These are phyloP conservation scores for Diaporthe nobilis DNA, from an alignment of 2,329 filamentous ascomycete genomes.

Conservation along the genomic window DNA sequence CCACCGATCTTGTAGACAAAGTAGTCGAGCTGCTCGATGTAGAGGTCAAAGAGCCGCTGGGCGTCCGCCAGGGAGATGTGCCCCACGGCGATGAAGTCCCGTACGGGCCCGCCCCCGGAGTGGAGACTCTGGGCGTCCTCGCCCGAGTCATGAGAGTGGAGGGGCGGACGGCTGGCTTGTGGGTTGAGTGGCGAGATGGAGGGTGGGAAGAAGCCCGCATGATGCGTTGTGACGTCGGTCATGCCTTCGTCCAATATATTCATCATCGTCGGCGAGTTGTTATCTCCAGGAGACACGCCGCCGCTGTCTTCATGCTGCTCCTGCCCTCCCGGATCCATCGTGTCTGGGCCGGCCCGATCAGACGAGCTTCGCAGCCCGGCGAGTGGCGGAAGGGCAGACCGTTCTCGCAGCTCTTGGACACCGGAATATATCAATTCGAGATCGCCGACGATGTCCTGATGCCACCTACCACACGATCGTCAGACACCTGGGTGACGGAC, in stretches of 20 bases:
- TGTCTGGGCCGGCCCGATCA: constrained; percentile 30
- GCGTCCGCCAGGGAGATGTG: constrained; percentile 62
- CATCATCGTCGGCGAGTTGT: constrained; percentile 46
- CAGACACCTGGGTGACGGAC: background rate
- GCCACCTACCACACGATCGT: constrained; percentile 16
- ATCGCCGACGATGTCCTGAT: constrained; percentile 38
- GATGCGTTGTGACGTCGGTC: constrained; percentile 55
- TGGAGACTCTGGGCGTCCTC: constrained; percentile 27
- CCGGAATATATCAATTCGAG: constrained; percentile 44
- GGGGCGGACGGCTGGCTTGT: constrained; percentile 31
- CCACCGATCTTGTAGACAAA: constrained; percentile 66
- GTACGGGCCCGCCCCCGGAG: constrained; percentile 17
- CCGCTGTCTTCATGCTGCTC: constrained; percentile 40
- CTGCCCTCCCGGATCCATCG: constrained; percentile 25
- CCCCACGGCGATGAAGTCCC: constrained; percentile 57
- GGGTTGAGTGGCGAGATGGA: constrained; percentile 50
- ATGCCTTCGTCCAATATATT: constrained; percentile 52
- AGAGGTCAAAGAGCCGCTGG: constrained; percentile 65
- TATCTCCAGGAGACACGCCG: constrained; percentile 39
- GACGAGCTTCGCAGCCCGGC: constrained; percentile 42
- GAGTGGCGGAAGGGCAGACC: constrained; percentile 43
- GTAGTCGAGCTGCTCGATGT: constrained; percentile 64
- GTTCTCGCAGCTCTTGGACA: constrained; percentile 43
- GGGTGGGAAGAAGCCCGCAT: background rate
- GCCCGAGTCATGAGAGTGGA: constrained; percentile 20